A percentile compares a stretch with the other conserved stretches of the same genome.
phyloP scores from a whole-genome alignment of 305 asterid genomes.

The Fraxinus sp. region DNA sequence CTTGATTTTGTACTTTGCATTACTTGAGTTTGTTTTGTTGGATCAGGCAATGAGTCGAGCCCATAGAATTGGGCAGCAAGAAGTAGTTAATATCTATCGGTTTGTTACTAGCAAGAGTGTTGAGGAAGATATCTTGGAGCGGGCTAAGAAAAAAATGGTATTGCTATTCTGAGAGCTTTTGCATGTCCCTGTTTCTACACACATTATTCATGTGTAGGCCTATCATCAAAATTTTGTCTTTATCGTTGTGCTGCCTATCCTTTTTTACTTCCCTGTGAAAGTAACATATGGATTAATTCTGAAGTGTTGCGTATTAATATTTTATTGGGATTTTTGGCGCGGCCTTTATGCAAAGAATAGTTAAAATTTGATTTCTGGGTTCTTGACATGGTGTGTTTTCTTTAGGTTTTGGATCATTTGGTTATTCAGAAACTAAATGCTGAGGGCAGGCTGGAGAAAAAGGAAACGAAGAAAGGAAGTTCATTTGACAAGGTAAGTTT shows the following conservation, averaged over 20 bases:
- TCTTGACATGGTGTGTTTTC: slow-evolving; percentile 24
- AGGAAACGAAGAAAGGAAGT: slow-evolving; percentile 86
- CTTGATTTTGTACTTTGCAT: not conserved
- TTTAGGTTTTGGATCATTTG: slow-evolving; percentile 95
- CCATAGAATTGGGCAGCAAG: slow-evolving; percentile 99
- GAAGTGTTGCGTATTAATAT: not conserved
- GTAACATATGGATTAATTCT: not conserved
- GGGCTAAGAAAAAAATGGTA: slow-evolving; percentile 99
- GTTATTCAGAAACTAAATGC: slow-evolving; percentile 98
- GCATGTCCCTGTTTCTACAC: slow-evolving; percentile 2
- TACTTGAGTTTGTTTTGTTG: slow-evolving; percentile 22
- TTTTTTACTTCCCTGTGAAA: slow-evolving; percentile 12
- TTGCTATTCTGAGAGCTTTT: slow-evolving; percentile 21
- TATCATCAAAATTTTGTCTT: slow-evolving; percentile 3
- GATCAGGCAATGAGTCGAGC: slow-evolving; percentile 99
- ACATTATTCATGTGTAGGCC: slow-evolving; percentile 5
- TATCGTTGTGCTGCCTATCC: not conserved
- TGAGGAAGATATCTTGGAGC: slow-evolving; percentile 98
- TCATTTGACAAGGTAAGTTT: slow-evolving; percentile 83
- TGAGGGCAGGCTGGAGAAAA: slow-evolving; percentile 97
- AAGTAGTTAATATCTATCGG: slow-evolving; percentile 96
- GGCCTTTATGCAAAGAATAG: slow-evolving; percentile 14
- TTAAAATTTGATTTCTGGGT: not conserved
- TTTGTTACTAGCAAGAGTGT: slow-evolving; percentile 99
- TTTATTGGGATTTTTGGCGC: slow-evolving; percentile 1